Percentiles rank a stretch among this genome's conserved stretches.
Evolutionary conservation across 1,139 yeast genomes (phyloP).

Genomic region (Candida pseudoviswanathii): DNA sequence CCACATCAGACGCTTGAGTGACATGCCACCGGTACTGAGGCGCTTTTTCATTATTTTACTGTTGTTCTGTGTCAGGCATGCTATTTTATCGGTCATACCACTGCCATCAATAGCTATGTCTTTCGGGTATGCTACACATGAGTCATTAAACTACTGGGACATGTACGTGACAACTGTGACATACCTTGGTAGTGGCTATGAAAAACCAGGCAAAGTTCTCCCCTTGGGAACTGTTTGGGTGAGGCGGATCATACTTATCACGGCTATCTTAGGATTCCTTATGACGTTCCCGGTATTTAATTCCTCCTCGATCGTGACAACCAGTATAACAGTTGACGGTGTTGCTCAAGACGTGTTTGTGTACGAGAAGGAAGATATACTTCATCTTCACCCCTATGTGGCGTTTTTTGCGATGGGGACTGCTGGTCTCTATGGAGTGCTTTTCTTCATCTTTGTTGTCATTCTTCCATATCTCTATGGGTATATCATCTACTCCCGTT

Average conservation of each 20-base stretch:
- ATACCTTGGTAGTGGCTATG: constrained; percentile 3
- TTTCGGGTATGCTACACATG: too few species aligned
- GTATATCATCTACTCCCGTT: not conserved
- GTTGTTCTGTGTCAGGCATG: not conserved
- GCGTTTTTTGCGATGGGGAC: too few species aligned
- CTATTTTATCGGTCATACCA: not conserved
- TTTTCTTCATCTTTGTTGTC: not conserved
- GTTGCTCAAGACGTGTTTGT: too few species aligned
- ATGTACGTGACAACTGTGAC: not conserved
- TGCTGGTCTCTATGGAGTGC: not conserved
- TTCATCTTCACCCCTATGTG: not conserved
- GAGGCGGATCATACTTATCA: not conserved
- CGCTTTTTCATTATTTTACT: not conserved
- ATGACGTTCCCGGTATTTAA: too few species aligned
- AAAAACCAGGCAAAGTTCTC: not conserved
- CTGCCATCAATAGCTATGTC: not conserved
- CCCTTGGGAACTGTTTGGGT: not conserved
- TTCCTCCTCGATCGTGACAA: too few species aligned
- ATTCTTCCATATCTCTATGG: constrained; percentile 2
- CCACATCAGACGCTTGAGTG: not conserved
- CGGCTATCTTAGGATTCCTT: not conserved
- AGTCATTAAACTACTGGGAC: not conserved
- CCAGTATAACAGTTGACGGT: too few species aligned
- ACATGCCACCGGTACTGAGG: not conserved
- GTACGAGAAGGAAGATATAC: too few species aligned